phyloP scores from a whole-genome alignment of 805 yeast species.

The Metschnikowia chrysomelidarum region DNA sequence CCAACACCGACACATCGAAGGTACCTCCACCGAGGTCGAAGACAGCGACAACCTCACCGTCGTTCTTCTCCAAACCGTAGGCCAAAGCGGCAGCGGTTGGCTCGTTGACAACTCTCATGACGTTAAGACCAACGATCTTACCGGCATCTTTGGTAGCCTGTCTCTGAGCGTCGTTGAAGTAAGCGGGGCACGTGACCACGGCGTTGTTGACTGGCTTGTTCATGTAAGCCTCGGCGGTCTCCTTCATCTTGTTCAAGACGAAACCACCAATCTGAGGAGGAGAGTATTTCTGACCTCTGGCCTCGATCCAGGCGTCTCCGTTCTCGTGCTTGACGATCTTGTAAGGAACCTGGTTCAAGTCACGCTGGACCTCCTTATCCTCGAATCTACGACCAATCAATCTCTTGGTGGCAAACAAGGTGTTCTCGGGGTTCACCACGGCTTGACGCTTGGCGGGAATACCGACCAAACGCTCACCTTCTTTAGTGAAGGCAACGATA shows the following conservation, averaged over 20 bases:
- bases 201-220: slow-evolving; percentile 88
- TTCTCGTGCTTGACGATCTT: slow-evolving; percentile 84
- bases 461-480: slow-evolving; percentile 82
- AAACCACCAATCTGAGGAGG: slow-evolving; percentile 97
- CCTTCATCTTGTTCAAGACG: slow-evolving; percentile 93
- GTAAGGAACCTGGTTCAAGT: slow-evolving; percentile 84
- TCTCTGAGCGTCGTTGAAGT: slow-evolving; percentile 88
- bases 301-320: slow-evolving; percentile 96
- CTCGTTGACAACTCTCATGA: slow-evolving; percentile 85
- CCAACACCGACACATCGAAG: slow-evolving; percentile 93
- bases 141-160: slow-evolving; percentile 97
- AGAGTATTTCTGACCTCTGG: slow-evolving; percentile 82
- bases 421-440: slow-evolving; percentile 90
- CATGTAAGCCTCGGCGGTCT: slow-evolving; percentile 90
- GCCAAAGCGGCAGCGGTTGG: slow-evolving; percentile 95
- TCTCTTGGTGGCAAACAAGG: slow-evolving; percentile 92
- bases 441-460: slow-evolving; percentile 96
- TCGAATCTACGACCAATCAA: slow-evolving; percentile 90
- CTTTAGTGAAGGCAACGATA: slow-evolving; percentile 90
- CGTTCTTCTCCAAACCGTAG: slow-evolving; percentile 88
- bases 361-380: slow-evolving; percentile 89
- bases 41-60: slow-evolving; percentile 84
- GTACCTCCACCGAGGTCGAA: slow-evolving; percentile 99
- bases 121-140: slow-evolving; percentile 92
- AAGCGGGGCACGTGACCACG: slow-evolving; percentile 88